Conservation (phyloP, 192 early-diverging fungal genomes). For the Coemansia sp. region DNA sequence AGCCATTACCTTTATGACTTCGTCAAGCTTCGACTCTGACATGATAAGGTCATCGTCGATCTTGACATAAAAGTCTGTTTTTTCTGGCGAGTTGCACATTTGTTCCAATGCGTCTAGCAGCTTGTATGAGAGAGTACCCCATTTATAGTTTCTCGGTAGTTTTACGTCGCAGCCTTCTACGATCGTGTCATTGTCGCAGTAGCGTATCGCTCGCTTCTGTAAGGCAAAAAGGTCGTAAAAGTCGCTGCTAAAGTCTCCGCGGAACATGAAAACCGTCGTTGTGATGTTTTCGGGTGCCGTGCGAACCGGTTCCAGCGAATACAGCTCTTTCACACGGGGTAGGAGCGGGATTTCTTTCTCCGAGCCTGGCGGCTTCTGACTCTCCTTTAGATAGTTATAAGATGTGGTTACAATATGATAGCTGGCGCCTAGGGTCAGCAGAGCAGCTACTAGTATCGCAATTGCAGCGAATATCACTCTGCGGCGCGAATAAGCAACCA, state of each 20-base stretch:
- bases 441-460: no score
- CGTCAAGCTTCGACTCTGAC: background rate
- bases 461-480: background rate
- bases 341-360: background rate
- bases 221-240: background rate
- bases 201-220: background rate
- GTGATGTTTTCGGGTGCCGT: background rate
- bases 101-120: background rate
- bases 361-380: background rate
- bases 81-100: background rate
- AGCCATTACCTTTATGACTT: background rate
- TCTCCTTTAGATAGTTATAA: background rate
- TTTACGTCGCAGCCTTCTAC: background rate
- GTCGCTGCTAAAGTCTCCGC: constrained; percentile 10
- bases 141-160: constrained; percentile 5
- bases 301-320: background rate
- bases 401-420: background rate
- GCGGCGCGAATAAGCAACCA: background rate
- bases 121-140: background rate
- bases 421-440: background rate
- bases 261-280: constrained; percentile 6
- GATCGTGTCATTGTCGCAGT: constrained; percentile 7
- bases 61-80: constrained; percentile 7
- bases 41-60: constrained; percentile 9
- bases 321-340: background rate